Evolutionary conservation across 352 stramenopile genomes (phyloP), one percentile per base, ranked within the genome.

Genomic region (Phytophthora fragariae): DNA sequence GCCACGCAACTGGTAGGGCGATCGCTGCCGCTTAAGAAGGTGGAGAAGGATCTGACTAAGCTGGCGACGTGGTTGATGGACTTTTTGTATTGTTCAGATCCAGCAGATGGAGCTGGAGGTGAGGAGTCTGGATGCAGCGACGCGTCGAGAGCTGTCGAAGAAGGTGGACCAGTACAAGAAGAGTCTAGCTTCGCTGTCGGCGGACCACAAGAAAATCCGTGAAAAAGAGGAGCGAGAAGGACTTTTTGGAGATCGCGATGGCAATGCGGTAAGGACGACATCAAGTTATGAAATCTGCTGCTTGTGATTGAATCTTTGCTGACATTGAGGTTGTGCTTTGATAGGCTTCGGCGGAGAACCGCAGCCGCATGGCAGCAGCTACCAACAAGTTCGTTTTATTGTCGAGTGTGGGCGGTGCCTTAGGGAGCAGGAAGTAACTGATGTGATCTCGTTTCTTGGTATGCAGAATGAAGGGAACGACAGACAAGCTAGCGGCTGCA

Each of bases 111-210:
- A 94, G 73, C 68, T 96, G 49, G 90, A 96, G 79, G 90, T 95
- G 71, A 90, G 90, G 52, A 94, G 85, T 79, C 63, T 96, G 62
- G 90, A 96, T 46, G 65, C 83, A 2, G 84, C 87, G 21, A 95
- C 90, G 39, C 87, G 88, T 17, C 86, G 87, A n/a, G 90, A 96
- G 67, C 80, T 96, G 27, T 93, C 85, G 17, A 96, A 96, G 78
- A 96, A 96, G 58, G 88, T 96, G 41, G 88, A 95, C 62, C 90
- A 96, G 76, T 96, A 96, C 84, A 94, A 94, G 70, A 96, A 96
- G 72, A 95, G 87, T 44, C 73, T 96, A 53, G 87, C 84, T n/a
- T 93, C 88, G 41, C 73, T 96, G n/a, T 81, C 82, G 10, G 82
- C 86, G 6, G 90, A 96, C 46, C 85, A 94, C 67, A 95, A 91